Evolutionary conservation across 2,329 filamentous ascomycete species (phyloP).

Genomic region (Trichophyton mentagrophytes): DNA sequence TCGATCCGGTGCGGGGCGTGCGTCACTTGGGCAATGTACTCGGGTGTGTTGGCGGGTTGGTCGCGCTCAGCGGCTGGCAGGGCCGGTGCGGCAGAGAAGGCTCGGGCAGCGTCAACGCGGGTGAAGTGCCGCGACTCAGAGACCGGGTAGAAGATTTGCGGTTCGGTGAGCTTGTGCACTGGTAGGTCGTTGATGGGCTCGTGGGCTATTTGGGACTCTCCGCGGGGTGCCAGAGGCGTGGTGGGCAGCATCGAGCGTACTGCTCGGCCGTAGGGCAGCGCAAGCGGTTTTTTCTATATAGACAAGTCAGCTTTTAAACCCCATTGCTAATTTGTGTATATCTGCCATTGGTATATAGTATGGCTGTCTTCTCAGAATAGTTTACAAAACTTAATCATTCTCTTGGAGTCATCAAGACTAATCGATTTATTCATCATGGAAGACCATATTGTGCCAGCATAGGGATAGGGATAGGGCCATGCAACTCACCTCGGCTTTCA

Average conservation of each 20-base stretch:
- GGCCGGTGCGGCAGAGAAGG: conserved; percentile 40
- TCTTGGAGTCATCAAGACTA: conserved; percentile 93
- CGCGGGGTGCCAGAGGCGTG: conserved; percentile 36
- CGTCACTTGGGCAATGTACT: conserved; percentile 20
- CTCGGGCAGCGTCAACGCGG: conserved; percentile 51
- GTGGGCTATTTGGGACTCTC: conserved; percentile 34
- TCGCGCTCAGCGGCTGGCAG: conserved; percentile 17
- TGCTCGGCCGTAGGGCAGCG: conserved; percentile 61
- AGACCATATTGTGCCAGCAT: background rate
- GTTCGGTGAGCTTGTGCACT: conserved; percentile 42
- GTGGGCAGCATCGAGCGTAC: conserved; percentile 69
- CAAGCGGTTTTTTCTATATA: conserved; percentile 59
- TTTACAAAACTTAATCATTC: conserved; percentile 56
- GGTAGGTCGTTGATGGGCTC: conserved; percentile 54
- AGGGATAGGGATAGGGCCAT: background rate
- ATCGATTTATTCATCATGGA: conserved; percentile 71
- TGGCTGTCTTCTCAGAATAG: conserved; percentile 44
- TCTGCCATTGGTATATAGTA: background rate
- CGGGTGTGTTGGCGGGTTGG: conserved; percentile 22
- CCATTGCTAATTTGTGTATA: background rate
- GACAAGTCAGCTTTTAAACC: too few species aligned
- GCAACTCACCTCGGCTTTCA: conserved; percentile 57
- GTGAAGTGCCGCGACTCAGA: conserved; percentile 53
- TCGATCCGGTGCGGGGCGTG: conserved; percentile 27
- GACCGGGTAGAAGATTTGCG: conserved; percentile 50